A percentile compares a stretch with the other conserved stretches of the same genome.
Evolutionary conservation across 2,329 filamentous ascomycete species (phyloP).

Genomic region (Colletotrichum magnum): DNA sequence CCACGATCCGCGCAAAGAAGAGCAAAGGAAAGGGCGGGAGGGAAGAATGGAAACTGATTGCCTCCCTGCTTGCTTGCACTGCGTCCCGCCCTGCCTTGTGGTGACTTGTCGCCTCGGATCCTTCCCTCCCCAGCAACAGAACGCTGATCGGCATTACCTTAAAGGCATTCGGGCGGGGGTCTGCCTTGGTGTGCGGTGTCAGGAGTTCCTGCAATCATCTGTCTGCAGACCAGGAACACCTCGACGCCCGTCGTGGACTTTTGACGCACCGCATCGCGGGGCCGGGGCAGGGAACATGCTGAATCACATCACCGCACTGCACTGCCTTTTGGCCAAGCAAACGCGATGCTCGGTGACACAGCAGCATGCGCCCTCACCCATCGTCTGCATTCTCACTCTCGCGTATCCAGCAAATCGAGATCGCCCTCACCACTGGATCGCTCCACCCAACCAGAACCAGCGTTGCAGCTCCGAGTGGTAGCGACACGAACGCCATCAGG

Average conservation of each 20-base stretch:
- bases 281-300: neutral
- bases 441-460: constrained; percentile 27
- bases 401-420: constrained; percentile 20
- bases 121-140: constrained; percentile 6
- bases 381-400: constrained; percentile 7
- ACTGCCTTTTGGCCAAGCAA: constrained; percentile 19
- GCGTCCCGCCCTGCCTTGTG: constrained; percentile 4
- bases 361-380: constrained; percentile 4
- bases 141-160: constrained; percentile 33
- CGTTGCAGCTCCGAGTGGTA: neutral
- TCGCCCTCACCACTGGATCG: constrained; percentile 7
- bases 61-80: neutral
- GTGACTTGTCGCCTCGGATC: constrained; percentile 19
- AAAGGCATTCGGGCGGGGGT: constrained; percentile 25
- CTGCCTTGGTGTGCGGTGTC: constrained; percentile 23
- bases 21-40: neutral
- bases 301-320: neutral
- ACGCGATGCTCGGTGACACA: constrained; percentile 12
- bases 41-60: constrained; percentile 20
- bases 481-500: constrained; percentile 4
- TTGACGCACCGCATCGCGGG: neutral
- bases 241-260: constrained; percentile 11
- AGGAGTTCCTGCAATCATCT: constrained; percentile 31
- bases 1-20: neutral
- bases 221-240: constrained; percentile 20